These are phyloP conservation scores for Bipolaris sorokiniana DNA, from an alignment of 2,329 filamentous ascomycete genomes.

Conservation along the genomic window DNA sequence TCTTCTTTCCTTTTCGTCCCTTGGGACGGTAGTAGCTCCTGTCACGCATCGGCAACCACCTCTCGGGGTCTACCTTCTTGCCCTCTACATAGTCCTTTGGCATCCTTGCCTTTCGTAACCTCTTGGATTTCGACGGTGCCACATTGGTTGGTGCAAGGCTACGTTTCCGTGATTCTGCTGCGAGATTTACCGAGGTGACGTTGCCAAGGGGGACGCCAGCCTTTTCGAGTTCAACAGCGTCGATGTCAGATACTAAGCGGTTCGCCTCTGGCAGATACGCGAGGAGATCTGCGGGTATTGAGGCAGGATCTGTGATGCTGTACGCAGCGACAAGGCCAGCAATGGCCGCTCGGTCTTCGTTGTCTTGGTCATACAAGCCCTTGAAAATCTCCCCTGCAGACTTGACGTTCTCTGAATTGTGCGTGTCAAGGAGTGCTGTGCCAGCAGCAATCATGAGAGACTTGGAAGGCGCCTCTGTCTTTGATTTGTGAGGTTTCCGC, in stretches of 20 bases:
- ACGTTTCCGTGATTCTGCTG: slow-evolving; percentile 47
- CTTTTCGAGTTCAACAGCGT: slow-evolving; percentile 68
- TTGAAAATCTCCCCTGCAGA: slow-evolving; percentile 81
- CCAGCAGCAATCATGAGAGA: slow-evolving; percentile 77
- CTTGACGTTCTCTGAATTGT: slow-evolving; percentile 69
- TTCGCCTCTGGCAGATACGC: slow-evolving; percentile 66
- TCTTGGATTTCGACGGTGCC: slow-evolving; percentile 61
- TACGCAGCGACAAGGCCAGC: slow-evolving; percentile 88
- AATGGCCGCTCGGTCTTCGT: slow-evolving; percentile 71
- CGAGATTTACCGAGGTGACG: slow-evolving; percentile 42
- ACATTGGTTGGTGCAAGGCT: slow-evolving; percentile 46
- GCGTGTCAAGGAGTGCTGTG: slow-evolving; percentile 79
- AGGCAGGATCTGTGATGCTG: slow-evolving; percentile 65
- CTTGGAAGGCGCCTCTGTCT: slow-evolving; percentile 50
- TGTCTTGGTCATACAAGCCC: slow-evolving; percentile 68
- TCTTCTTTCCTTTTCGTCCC: slow-evolving; percentile 90
- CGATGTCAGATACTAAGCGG: slow-evolving; percentile 65
- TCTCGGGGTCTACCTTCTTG: slow-evolving; percentile 85
- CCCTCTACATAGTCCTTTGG: slow-evolving; percentile 77
- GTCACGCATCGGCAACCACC: slow-evolving; percentile 91
- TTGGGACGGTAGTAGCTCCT: slow-evolving; percentile 88
- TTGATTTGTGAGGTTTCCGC: slow-evolving; percentile 64
- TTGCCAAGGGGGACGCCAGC: slow-evolving; percentile 65
- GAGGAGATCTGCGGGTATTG: slow-evolving; percentile 60
- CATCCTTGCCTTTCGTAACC: slow-evolving; percentile 64